Conservation (phyloP, 805 yeast genomes). For the Cyberlindnera nakhonratchasimensis region DNA sequence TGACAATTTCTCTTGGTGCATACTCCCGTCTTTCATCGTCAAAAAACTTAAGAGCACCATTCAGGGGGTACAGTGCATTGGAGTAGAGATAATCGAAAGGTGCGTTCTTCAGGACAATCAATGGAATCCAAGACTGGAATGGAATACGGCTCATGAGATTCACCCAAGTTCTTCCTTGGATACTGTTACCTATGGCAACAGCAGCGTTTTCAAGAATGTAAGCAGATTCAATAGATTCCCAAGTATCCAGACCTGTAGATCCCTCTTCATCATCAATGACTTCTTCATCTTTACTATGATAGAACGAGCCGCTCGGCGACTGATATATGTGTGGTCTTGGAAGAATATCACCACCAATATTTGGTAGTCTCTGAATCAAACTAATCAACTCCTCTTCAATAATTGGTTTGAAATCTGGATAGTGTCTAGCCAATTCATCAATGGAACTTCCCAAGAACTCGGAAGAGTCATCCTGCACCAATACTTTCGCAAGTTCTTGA, state of each 20-base stretch:
- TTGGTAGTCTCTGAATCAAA: constrained; percentile 45
- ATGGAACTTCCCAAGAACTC: constrained; percentile 60
- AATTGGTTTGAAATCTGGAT: constrained; percentile 62
- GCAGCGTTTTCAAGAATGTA: constrained; percentile 45
- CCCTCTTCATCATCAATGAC: constrained; percentile 41
- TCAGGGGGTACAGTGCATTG: constrained; percentile 47
- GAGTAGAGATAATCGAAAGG: constrained; percentile 63
- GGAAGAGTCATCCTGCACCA: constrained; percentile 51
- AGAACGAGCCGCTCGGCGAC: constrained; percentile 39
- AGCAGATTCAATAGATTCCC: constrained; percentile 49
- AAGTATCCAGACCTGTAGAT: constrained; percentile 39
- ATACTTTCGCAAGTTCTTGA: constrained; percentile 47
- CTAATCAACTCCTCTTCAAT: constrained; percentile 47
- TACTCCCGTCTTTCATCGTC: constrained; percentile 54
- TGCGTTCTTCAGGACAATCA: constrained; percentile 47
- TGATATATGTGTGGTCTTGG: constrained; percentile 43
- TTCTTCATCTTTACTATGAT: constrained; percentile 39
- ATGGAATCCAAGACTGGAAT: constrained; percentile 44
- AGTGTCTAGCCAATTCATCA: constrained; percentile 82
- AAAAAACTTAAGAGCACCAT: constrained; percentile 52
- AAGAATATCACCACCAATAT: constrained; percentile 32
- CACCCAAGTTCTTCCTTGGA: constrained; percentile 37
- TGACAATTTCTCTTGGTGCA: constrained; percentile 37
- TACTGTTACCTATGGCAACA: constrained; percentile 44
- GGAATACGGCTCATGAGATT: constrained; percentile 31